Evolutionary conservation across 352 stramenopile genomes (phyloP).

Genomic region (Globisporangium polare): DNA sequence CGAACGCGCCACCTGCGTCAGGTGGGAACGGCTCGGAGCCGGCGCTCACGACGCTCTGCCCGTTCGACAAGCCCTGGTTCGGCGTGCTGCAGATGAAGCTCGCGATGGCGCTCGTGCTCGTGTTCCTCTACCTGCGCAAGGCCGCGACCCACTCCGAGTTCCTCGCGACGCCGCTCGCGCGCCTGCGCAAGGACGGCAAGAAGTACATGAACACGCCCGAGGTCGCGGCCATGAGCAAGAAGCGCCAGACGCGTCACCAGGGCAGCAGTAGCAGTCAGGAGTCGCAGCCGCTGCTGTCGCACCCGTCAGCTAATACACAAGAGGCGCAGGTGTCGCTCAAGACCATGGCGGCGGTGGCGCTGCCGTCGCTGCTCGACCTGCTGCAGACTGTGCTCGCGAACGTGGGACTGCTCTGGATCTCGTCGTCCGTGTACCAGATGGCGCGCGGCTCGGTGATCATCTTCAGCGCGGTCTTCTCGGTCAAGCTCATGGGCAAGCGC

Average conservation of each 20-base stretch:
- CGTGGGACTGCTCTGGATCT: constrained; percentile 84
- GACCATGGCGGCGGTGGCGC: constrained; percentile 52
- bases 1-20: constrained; percentile 13
- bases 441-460: constrained; percentile 88
- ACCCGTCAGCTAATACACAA: neutral
- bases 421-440: constrained; percentile 90
- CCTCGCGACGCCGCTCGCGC: constrained; percentile 63
- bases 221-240: constrained; percentile 29
- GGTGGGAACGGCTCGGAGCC: constrained; percentile 7
- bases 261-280: neutral
- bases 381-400: constrained; percentile 86
- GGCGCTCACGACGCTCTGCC: constrained; percentile 49
- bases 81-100: constrained; percentile 85
- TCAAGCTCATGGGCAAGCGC: constrained; percentile 78
- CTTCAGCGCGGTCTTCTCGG: constrained; percentile 86
- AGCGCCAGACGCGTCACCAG: constrained; percentile 25
- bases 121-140: constrained; percentile 71
- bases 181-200: constrained; percentile 57
- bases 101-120: constrained; percentile 75
- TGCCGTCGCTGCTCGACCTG: constrained; percentile 78
- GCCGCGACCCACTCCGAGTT: constrained; percentile 47
- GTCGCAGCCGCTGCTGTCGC: constrained; percentile 10
- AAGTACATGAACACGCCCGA: constrained; percentile 57
- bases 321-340: constrained; percentile 27
- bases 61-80: constrained; percentile 87